Evolutionary conservation across 2,329 filamentous ascomycete species (phyloP).

Genomic region (Leptographium radiaticola): DNA sequence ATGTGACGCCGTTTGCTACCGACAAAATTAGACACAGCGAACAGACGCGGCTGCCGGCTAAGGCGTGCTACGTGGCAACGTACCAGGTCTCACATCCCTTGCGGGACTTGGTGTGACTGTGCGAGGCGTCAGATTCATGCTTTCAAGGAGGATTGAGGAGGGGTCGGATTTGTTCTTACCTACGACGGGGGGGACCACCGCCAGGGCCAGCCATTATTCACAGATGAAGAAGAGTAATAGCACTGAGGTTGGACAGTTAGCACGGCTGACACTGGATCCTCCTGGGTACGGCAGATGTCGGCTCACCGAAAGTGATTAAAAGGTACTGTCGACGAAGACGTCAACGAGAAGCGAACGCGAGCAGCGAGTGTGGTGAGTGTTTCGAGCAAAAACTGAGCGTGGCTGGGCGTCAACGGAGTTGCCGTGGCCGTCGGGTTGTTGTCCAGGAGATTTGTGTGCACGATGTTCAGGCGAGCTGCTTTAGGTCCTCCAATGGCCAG

Average conservation of each 20-base stretch:
- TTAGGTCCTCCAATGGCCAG: too few relatives aligned
- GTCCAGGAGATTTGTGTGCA: too few relatives aligned
- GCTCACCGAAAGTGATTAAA: background rate
- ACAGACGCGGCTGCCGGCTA: constrained; percentile 1
- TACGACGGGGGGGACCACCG: constrained; percentile 75
- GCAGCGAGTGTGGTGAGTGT: background rate
- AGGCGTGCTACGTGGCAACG: constrained; percentile 11
- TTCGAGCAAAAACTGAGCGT: background rate
- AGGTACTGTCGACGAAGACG: background rate
- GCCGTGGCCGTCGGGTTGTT: too few relatives aligned
- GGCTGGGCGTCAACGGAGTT: too few relatives aligned
- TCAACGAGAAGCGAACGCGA: background rate
- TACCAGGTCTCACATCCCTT: constrained; percentile 94
- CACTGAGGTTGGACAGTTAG: too few relatives aligned
- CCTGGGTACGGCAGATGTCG: too few relatives aligned
- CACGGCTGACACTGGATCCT: too few relatives aligned
- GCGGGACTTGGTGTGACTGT: constrained; percentile 93
- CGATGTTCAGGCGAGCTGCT: too few relatives aligned
- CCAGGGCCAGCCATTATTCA: constrained; percentile 77
- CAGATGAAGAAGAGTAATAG: constrained; percentile 10
- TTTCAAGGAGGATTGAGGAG: background rate
- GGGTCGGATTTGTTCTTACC: constrained; percentile 23
- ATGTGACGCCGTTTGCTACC: constrained; percentile 85
- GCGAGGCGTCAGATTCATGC: background rate
- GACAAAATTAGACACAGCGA: constrained; percentile 8